phyloP scores from a whole-genome alignment of 2,329 filamentous ascomycete species.

The Fusarium drepaniforme region DNA sequence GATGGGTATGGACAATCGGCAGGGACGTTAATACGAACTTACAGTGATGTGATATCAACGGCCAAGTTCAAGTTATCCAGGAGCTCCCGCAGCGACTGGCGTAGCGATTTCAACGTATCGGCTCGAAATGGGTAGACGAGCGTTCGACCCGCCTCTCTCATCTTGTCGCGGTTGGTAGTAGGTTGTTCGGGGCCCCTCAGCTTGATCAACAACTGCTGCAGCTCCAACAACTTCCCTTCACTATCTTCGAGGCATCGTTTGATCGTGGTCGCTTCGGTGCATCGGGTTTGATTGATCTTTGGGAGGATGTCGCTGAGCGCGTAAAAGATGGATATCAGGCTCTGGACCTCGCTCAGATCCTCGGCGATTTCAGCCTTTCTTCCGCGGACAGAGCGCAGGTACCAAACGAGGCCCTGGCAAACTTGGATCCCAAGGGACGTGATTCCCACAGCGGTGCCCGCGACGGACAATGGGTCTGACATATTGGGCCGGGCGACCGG shows the following conservation, averaged over 20 bases:
- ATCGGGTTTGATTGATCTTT: background rate
- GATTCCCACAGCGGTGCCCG: slow-evolving; percentile 1
- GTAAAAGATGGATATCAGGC: background rate
- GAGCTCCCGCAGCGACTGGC: background rate
- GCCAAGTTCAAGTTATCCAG: background rate
- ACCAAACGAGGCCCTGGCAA: background rate
- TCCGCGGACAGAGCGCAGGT: background rate
- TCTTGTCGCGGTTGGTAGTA: background rate
- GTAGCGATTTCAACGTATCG: background rate
- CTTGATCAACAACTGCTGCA: background rate
- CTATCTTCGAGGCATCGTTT: background rate
- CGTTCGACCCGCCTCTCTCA: background rate
- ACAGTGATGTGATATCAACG: background rate
- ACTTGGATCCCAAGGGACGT: slow-evolving; percentile 3
- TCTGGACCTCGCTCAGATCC: background rate
- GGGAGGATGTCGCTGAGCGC: background rate
- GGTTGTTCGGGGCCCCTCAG: background rate
- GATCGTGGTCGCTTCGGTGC: background rate
- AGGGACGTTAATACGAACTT: background rate
- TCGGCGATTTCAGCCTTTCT: background rate
- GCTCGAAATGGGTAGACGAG: slow-evolving; percentile 3
- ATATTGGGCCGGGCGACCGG: background rate
- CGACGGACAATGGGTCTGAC: background rate
- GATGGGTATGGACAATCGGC: background rate
- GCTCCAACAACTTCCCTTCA: background rate